Evolutionary conservation across 2,329 filamentous ascomycete species (phyloP).

Genomic region (Juglanconis juglandina): DNA sequence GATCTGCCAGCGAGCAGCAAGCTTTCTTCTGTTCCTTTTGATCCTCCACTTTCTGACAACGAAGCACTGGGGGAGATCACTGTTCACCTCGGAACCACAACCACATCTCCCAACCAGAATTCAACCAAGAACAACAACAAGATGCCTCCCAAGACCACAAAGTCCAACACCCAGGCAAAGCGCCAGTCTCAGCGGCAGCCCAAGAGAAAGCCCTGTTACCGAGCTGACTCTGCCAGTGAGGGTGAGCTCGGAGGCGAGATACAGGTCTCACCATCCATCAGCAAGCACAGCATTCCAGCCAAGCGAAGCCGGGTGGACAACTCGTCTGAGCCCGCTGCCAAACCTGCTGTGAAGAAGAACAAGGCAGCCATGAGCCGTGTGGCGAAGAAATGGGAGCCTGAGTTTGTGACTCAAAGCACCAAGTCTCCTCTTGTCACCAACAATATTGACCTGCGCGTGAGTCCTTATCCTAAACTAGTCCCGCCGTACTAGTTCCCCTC

Average conservation of each 20-base stretch:
- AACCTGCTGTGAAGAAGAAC: slow-evolving; percentile 22
- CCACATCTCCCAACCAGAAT: not conserved
- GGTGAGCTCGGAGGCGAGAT: not conserved
- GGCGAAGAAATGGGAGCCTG: slow-evolving; percentile 26
- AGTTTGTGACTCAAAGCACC: slow-evolving; percentile 32
- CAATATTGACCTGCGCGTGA: slow-evolving; percentile 33
- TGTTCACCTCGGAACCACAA: not conserved
- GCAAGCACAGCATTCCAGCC: slow-evolving; percentile 1
- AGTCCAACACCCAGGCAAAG: not conserved
- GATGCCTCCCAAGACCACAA: not conserved
- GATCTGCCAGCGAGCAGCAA: slow-evolving; percentile 9
- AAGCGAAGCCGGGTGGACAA: slow-evolving; percentile 2
- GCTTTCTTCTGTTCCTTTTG: slow-evolving; percentile 10
- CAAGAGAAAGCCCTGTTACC: not conserved
- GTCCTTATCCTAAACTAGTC: slow-evolving; percentile 10
- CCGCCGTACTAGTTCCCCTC: not conserved
- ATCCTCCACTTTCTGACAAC: slow-evolving; percentile 7
- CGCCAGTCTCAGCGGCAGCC: not conserved
- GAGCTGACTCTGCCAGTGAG: not conserved
- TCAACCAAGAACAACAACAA: not conserved
- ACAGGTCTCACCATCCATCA: not conserved
- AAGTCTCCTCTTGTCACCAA: slow-evolving; percentile 31
- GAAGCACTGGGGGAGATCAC: not conserved
- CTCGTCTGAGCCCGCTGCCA: not conserved
- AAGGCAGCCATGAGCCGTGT: slow-evolving; percentile 16